Conservation (phyloP, 768 basidiomycete species). For the Serendipita indica region DNA sequence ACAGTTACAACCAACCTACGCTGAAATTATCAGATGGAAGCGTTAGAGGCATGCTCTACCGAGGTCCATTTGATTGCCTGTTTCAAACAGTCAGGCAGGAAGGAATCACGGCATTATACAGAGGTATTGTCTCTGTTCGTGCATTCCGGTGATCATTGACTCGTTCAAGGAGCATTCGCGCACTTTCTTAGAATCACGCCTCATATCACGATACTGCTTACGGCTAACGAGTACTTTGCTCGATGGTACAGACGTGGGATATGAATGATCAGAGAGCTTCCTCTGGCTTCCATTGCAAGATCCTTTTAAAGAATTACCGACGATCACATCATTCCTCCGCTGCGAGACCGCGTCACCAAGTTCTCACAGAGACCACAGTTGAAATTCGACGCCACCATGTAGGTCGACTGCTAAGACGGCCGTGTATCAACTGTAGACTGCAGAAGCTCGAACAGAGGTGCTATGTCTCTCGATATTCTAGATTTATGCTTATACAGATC, state of each 20-base stretch:
- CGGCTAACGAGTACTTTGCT: background rate
- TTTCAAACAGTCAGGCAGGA: constrained; percentile 90
- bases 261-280: too few species aligned
- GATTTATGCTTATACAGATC: too few species aligned
- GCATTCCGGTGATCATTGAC: background rate
- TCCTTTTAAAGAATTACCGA: too few species aligned
- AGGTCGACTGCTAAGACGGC: too few species aligned
- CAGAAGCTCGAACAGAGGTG: too few species aligned
- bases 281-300: too few species aligned
- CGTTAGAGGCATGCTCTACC: constrained; percentile 63
- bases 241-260: background rate
- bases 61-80: constrained; percentile 85
- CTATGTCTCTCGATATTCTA: too few species aligned
- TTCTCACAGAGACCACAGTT: too few species aligned
- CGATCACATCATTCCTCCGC: too few species aligned
- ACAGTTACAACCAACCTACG: constrained; percentile 72
- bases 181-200: constrained; percentile 88
- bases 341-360: too few species aligned
- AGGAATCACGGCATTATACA: constrained; percentile 90
- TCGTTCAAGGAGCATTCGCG: constrained; percentile 60
- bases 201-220: constrained; percentile 20
- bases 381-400: too few species aligned
- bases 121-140: constrained; percentile 35
- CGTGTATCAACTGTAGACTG: too few species aligned
- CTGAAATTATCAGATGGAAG: constrained; percentile 41